phyloP scores from a whole-genome alignment of 495 filamentous ascomycete genomes.

The Podospora conica region DNA sequence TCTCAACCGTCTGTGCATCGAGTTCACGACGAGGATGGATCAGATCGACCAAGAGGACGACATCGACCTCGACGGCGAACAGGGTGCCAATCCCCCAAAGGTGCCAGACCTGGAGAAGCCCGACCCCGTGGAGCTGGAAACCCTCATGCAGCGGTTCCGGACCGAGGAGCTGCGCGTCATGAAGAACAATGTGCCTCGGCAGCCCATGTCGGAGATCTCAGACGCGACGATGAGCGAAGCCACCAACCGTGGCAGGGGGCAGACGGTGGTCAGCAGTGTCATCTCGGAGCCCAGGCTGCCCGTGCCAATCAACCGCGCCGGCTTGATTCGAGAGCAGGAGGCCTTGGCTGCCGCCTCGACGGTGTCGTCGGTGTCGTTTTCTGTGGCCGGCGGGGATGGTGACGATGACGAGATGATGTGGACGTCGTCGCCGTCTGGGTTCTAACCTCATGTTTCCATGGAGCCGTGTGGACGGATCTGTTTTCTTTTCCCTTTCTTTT shows the following conservation, averaged over 20 bases:
- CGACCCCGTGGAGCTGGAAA: conserved; percentile 4
- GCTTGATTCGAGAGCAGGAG: not conserved
- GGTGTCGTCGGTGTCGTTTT: not conserved
- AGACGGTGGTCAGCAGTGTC: not conserved
- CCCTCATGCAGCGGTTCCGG: conserved; percentile 5
- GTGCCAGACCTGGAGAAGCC: conserved; percentile 4
- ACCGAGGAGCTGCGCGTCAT: conserved; percentile 13
- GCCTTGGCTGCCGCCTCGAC: not conserved
- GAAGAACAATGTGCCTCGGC: not conserved
- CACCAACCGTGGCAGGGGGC: not conserved
- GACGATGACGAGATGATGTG: not conserved
- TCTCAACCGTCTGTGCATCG: conserved; percentile 63
- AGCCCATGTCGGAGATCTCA: not conserved
- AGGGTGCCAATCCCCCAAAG: not conserved
- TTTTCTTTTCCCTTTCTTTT: not conserved
- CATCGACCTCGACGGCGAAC: not conserved
- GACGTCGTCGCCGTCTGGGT: not conserved
- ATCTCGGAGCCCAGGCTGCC: not conserved
- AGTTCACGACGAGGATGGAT: conserved; percentile 70
- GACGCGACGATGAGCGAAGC: not conserved
- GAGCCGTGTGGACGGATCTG: not conserved
- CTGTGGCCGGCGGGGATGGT: not conserved
- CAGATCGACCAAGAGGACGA: conserved; percentile 41
- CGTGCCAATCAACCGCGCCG: not conserved
- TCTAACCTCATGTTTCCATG: not conserved